phyloP scores from a whole-genome alignment of 1,284 basidiomycete genomes.

The Omphalotus olearius region DNA sequence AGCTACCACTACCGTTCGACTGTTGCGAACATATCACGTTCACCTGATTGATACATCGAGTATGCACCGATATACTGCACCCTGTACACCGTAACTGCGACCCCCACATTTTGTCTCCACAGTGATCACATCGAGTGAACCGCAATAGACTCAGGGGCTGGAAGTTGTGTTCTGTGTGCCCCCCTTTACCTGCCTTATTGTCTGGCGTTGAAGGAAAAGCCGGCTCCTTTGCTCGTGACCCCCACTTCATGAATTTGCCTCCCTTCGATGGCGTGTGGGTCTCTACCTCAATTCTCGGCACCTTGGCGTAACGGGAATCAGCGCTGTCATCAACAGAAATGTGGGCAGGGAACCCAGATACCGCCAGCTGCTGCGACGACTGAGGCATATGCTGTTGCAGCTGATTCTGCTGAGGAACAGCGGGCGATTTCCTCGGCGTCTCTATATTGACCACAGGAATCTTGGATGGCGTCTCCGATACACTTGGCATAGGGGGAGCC shows the following conservation, averaged over 20 bases:
- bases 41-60: slow-evolving; percentile 64
- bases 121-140: slow-evolving; percentile 91
- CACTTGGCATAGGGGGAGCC: slow-evolving; percentile 44
- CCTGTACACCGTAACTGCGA: slow-evolving; percentile 84
- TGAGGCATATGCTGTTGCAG: slow-evolving; percentile 19
- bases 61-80: slow-evolving; percentile 72
- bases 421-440: slow-evolving; percentile 1
- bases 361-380: slow-evolving; percentile 23
- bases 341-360: slow-evolving; percentile 30
- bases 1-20: slow-evolving; percentile 14
- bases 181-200: slow-evolving; percentile 34
- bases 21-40: slow-evolving; percentile 55
- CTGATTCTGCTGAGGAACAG: slow-evolving; percentile 14
- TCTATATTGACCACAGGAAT: slow-evolving; percentile 16
- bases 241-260: slow-evolving; percentile 62
- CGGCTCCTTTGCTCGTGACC: slow-evolving; percentile 39
- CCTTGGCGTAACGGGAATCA: slow-evolving; percentile 27
- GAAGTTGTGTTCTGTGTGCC: slow-evolving; percentile 74
- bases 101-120: slow-evolving; percentile 98
- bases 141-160: slow-evolving; percentile 87
- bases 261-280: slow-evolving; percentile 39
- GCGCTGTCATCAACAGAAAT: slow-evolving; percentile 30
- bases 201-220: slow-evolving; percentile 21
- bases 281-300: slow-evolving; percentile 25
- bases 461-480: slow-evolving; percentile 32